phyloP scores from a whole-genome alignment of 23 red algal genomes.

The Porphyridium purpureum region DNA sequence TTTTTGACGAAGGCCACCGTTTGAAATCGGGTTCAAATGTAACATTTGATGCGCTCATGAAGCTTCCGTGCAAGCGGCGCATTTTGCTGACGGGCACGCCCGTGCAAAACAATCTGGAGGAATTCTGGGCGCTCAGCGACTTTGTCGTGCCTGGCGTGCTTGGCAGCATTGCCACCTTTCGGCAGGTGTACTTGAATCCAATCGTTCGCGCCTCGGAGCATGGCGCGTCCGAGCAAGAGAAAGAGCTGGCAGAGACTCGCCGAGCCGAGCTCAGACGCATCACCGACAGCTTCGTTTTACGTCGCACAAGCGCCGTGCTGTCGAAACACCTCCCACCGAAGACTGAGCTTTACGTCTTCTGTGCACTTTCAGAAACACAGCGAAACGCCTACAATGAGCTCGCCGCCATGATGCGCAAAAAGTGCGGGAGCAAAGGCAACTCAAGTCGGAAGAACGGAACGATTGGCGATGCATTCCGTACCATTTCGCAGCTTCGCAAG shows the following conservation, averaged over 20 bases:
- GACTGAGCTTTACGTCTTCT: slow-evolving; percentile 68
- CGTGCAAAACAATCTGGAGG: slow-evolving; percentile 84
- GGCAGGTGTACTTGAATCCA: slow-evolving; percentile 51
- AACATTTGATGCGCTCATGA: slow-evolving; percentile 67
- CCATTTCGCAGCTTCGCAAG: slow-evolving; percentile 79
- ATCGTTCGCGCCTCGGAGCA: slow-evolving; percentile 51
- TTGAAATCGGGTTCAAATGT: slow-evolving; percentile 65
- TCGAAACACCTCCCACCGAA: slow-evolving; percentile 67
- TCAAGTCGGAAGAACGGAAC: too few relatives aligned
- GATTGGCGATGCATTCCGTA: slow-evolving; percentile 45
- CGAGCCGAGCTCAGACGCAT: slow-evolving; percentile 34
- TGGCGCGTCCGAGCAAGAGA: slow-evolving; percentile 22
- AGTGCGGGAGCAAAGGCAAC: too few relatives aligned
- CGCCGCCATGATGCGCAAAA: too few relatives aligned
- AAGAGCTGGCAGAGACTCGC: slow-evolving; percentile 33
- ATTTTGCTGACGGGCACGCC: slow-evolving; percentile 84
- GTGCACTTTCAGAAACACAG: slow-evolving; percentile 40
- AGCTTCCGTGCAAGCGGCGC: slow-evolving; percentile 61
- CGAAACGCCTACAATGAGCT: too few relatives aligned
- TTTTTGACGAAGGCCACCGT: slow-evolving; percentile 92
- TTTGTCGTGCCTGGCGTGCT: slow-evolving; percentile 86
- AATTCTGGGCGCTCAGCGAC: slow-evolving; percentile 73
- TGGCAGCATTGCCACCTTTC: slow-evolving; percentile 44
- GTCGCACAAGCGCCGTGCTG: slow-evolving; percentile 47
- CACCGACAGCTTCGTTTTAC: slow-evolving; percentile 49